Evolutionary conservation across 1,284 basidiomycete species (phyloP), one percentile per base, ranked within the genome.

Genomic region (Cutaneotrichosporon arboriforme): DNA sequence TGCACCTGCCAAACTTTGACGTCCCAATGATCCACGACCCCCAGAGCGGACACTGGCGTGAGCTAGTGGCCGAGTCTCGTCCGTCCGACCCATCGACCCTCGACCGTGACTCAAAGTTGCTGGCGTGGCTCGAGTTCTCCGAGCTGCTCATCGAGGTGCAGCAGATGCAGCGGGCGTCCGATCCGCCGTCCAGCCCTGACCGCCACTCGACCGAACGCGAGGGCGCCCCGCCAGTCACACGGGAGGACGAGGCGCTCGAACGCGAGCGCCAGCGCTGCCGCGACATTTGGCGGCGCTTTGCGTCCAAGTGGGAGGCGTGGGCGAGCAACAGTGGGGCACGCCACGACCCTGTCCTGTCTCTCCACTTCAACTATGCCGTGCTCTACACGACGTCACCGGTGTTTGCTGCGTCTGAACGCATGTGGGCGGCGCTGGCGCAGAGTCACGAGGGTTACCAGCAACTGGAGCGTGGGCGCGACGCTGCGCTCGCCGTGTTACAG

Each of bases 81-180:
- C 55, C 66, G 1, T 41, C 56, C 1, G 68, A 72, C 38, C 67
- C 67, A 3, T 64, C 62, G 0, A 66, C 67, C 3, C 57, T 68
- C 22, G 73, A 75, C 60, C 59, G 72, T 13, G 72, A 75, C 55
- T 57, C 63, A 17, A 73, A 71, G 57, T 54, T 75, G 8, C 63
- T 74, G n/a, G 68, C 70, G 4, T 75, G 73, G 73, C 54, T 73
- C 17, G 72, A 74, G 57, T 71, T 69, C 49, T 64, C 70, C 17
- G 73, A 75, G 56, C 62, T 65, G 14, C 60, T 75, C 0, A 60
- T 64, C 8, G 69, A 75, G 22, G 69, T 63, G 17, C 20, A 50
- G 45, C 43, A 22, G n/a, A 21, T 49, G 18, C 50, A 55, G 39
- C 46, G 52, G 9, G 45, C 46, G 0, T 8, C 18, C 18, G 53